Evolutionary conservation across 2,329 filamentous ascomycete genomes (phyloP).

Genomic region (Fusarium abutilonis): DNA sequence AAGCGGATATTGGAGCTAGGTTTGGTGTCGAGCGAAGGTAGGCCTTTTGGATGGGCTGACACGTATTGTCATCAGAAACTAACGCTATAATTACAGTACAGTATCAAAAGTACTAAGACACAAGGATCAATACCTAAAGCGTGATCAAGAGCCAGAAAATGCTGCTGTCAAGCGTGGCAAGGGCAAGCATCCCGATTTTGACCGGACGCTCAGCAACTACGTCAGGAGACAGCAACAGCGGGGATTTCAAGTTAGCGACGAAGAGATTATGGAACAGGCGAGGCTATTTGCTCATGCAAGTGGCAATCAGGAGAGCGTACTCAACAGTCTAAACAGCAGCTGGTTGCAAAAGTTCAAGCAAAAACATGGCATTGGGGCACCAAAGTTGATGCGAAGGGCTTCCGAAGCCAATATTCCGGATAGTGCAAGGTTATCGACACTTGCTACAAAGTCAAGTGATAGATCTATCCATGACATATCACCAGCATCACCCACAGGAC

Average conservation of each 20-base stretch:
- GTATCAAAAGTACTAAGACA: conserved; percentile 97
- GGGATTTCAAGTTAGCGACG: conserved; percentile 78
- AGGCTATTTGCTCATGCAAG: conserved; percentile 79
- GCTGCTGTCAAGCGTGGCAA: conserved; percentile 83
- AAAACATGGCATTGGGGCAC: conserved; percentile 72
- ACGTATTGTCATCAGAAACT: conserved; percentile 42
- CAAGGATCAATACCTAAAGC: conserved; percentile 91
- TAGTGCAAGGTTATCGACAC: conserved; percentile 65
- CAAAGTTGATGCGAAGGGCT: conserved; percentile 63
- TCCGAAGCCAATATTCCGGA: conserved; percentile 78
- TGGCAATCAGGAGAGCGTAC: conserved; percentile 73
- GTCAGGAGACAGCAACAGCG: conserved; percentile 81
- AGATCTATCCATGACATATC: conserved; percentile 70
- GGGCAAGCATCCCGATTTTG: conserved; percentile 88
- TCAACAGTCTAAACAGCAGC: conserved; percentile 75
- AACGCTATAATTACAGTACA: conserved; percentile 68
- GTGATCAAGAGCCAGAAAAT: conserved; percentile 74
- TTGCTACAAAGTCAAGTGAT: conserved; percentile 44
- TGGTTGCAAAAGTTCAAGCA: conserved; percentile 98
- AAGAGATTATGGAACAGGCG: conserved; percentile 86
- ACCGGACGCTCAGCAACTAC: conserved; percentile 89
- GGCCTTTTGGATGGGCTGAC: conserved; percentile 40
- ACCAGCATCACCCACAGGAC: conserved; percentile 74
- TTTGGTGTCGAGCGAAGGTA: conserved; percentile 99
- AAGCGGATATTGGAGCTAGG: conserved; percentile 93